phyloP scores from a whole-genome alignment of 805 yeast genomes.

The Wickerhamiella galacta region DNA sequence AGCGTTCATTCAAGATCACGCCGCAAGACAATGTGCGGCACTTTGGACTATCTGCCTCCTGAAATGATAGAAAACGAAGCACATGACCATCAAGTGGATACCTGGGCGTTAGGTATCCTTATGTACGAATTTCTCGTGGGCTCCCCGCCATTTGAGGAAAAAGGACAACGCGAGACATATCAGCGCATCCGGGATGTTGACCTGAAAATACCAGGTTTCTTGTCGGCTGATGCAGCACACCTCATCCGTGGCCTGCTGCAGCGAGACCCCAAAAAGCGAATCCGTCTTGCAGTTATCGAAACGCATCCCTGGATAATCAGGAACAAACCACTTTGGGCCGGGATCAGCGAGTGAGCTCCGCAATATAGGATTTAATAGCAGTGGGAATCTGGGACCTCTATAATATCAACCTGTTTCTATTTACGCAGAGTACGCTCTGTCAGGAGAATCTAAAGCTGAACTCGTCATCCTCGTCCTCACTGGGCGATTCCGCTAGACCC shows the following conservation, averaged over 20 bases:
- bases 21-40: constrained; percentile 82
- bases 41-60: constrained; percentile 86
- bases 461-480: constrained; percentile 12
- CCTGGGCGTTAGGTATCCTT: constrained; percentile 85
- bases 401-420: background rate
- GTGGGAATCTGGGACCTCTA: background rate
- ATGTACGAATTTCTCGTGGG: constrained; percentile 80
- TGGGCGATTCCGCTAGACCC: too few species aligned
- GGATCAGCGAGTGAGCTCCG: too few species aligned
- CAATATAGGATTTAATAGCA: too few species aligned
- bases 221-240: constrained; percentile 62
- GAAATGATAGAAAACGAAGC: constrained; percentile 78
- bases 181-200: constrained; percentile 66
- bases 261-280: constrained; percentile 52
- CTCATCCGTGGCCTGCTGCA: constrained; percentile 46
- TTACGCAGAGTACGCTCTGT: too few species aligned
- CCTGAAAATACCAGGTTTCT: constrained; percentile 49
- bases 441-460: constrained; percentile 14
- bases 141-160: constrained; percentile 81
- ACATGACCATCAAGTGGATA: constrained; percentile 65
- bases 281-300: constrained; percentile 41
- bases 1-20: constrained; percentile 51
- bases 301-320: constrained; percentile 73
- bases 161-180: constrained; percentile 52
- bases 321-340: constrained; percentile 50